These are phyloP conservation scores for Podospora comata DNA, from an alignment of 495 filamentous ascomycete species.

Conservation along the genomic window DNA sequence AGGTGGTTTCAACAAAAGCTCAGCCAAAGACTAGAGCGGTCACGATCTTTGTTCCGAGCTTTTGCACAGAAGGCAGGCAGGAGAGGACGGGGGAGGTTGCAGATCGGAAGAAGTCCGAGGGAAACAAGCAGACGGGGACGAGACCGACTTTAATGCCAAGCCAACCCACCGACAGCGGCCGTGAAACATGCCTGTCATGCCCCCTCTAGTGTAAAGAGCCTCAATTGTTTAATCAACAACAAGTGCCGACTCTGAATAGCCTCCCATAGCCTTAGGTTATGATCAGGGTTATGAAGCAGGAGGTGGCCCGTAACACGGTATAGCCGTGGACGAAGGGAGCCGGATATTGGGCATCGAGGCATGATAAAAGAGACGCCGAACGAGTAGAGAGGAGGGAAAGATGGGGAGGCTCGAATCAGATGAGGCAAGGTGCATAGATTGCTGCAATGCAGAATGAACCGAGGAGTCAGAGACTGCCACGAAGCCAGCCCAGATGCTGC, in stretches of 20 bases:
- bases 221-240: background rate
- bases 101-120: background rate
- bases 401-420: background rate
- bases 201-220: background rate
- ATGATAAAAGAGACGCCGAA: slow-evolving; percentile 1
- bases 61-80: background rate
- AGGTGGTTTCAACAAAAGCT: background rate
- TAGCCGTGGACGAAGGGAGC: background rate
- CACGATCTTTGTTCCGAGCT: background rate
- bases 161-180: slow-evolving; percentile 4
- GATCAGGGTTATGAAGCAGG: too few species aligned
- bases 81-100: background rate
- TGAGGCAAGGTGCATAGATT: background rate
- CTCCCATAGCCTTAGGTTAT: background rate
- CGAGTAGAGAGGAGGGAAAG: slow-evolving; percentile 1
- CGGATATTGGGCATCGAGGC: slow-evolving; percentile 12
- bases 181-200: slow-evolving; percentile 3
- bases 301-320: background rate
- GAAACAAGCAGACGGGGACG: background rate
- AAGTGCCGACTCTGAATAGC: background rate
- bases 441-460: background rate
- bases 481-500: slow-evolving; percentile 32
- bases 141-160: slow-evolving; percentile 4
- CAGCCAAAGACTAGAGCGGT: background rate
- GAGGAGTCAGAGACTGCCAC: slow-evolving; percentile 48